Base-by-base conservation (phyloP, 1,284 basidiomycete genomes). In the Gymnopus androsaceus region DNA sequence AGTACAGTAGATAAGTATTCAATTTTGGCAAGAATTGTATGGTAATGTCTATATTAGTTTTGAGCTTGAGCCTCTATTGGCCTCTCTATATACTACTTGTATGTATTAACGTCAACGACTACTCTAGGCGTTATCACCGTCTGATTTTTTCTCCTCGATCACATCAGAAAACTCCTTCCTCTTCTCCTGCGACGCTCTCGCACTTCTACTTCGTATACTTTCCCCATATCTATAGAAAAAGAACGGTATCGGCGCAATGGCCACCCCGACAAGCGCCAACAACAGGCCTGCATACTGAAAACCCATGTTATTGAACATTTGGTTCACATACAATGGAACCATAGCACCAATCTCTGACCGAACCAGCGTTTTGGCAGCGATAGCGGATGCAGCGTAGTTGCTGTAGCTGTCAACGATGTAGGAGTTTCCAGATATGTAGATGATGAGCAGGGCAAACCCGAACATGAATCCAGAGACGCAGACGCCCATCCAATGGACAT, bases 381-480 rank as follows among this genome's bases (percentile, higher is more conserved):
- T 73, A 17, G 75, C 76, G 11, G 71, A 72, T 0, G 77, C 76
- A 14, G 76, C 75, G 54, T 68, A 74, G 50, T 62, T 59, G 41
- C 64, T 66, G 68, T 75, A 75, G 7, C 68, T 69, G 62, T 77
- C 75, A 57, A 77, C 67, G 66, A 77, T 74, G 63, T 76, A 77
- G 11, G 75, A 74, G 61, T 75, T 75, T 15, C 72, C 74, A 21
- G 73, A 70, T 58, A 75, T 66, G 66, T 76, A 76, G 56, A 76
- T 59, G 47, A 75, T 61, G 61, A 75, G 73, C 68, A 76, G 71
- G 38, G 71, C 68, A 48, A 75, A 69, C 9, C 74, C 74, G 55
- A 75, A 75, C 30, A 74, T 44, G 46, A 63, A 63, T 30, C 73
- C 72, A 12, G 71, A 63, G 40, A 74, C 65, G 46, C 69, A 72